Evolutionary conservation across 495 filamentous ascomycete species (phyloP).

Genomic region (Podospora tetraspora): DNA sequence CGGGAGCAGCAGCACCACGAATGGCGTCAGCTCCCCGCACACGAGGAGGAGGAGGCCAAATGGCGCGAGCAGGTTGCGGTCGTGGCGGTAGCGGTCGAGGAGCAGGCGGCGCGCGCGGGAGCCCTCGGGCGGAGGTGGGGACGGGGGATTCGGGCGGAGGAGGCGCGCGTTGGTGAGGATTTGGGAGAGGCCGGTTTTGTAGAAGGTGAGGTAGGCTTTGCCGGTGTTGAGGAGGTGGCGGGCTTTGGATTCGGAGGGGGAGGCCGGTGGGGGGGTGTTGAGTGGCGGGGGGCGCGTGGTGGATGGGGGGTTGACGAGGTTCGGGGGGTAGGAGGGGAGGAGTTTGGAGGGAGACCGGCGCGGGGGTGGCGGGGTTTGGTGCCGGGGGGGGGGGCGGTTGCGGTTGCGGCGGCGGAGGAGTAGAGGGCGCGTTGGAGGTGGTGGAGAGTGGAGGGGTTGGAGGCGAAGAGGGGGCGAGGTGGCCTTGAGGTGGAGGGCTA

Average conservation of each 20-base stretch:
- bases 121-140: slow-evolving; percentile 7
- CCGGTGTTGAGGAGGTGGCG: slow-evolving; percentile 46
- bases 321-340: slow-evolving; percentile 44
- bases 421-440: neutral
- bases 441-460: neutral
- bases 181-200: slow-evolving; percentile 74
- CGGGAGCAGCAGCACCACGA: slow-evolving; percentile 63
- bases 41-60: slow-evolving; percentile 68
- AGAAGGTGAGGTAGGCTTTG: slow-evolving; percentile 67
- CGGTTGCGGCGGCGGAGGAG: neutral
- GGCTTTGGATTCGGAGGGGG: slow-evolving; percentile 25
- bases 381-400: neutral
- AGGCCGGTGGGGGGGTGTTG: slow-evolving; percentile 40
- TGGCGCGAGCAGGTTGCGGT: slow-evolving; percentile 65
- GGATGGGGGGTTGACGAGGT: slow-evolving; percentile 51
- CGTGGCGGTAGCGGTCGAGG: slow-evolving; percentile 45
- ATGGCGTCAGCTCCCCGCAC: slow-evolving; percentile 79
- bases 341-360: neutral
- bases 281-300: slow-evolving; percentile 57
- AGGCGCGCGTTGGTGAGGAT: slow-evolving; percentile 52
- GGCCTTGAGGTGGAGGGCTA: neutral
- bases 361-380: neutral
- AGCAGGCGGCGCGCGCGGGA: slow-evolving; percentile 29
- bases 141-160: slow-evolving; percentile 12
- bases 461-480: neutral